These are phyloP conservation scores for Aureobasidium sp. DNA, from an alignment of 2,329 filamentous ascomycete genomes.

Conservation along the genomic window DNA sequence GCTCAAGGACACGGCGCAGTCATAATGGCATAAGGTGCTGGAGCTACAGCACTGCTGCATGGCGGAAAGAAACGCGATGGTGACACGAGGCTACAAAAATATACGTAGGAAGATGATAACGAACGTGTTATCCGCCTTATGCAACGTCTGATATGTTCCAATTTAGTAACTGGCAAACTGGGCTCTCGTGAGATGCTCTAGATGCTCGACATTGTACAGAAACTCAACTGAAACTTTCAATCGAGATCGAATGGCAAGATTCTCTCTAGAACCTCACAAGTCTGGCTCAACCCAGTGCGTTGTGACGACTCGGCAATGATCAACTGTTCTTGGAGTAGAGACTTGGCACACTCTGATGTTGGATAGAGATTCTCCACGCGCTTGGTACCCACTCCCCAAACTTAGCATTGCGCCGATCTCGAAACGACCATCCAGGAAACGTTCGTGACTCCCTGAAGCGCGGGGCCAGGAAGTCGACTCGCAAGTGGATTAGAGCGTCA, in stretches of 20 bases:
- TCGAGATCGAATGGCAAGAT: not conserved
- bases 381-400: not conserved
- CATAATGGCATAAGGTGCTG: not conserved
- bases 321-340: not conserved
- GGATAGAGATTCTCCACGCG: not conserved
- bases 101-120: not conserved
- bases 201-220: not conserved
- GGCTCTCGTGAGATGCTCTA: not conserved
- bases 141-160: not conserved
- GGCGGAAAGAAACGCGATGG: not conserved
- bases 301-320: not conserved
- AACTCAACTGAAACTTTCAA: not conserved
- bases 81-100: not conserved
- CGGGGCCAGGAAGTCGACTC: not conserved
- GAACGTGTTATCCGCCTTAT: not conserved
- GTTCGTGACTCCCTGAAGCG: not conserved
- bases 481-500: not conserved
- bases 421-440: slow-evolving; percentile 1
- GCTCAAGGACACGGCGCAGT: not conserved
- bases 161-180: too few species aligned
- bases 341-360: not conserved
- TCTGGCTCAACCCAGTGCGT: not conserved
- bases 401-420: slow-evolving; percentile 5
- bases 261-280: not conserved
- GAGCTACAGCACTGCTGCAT: not conserved